Base-by-base conservation (phyloP, 345 rosid species). In the Acer negundo region DNA sequence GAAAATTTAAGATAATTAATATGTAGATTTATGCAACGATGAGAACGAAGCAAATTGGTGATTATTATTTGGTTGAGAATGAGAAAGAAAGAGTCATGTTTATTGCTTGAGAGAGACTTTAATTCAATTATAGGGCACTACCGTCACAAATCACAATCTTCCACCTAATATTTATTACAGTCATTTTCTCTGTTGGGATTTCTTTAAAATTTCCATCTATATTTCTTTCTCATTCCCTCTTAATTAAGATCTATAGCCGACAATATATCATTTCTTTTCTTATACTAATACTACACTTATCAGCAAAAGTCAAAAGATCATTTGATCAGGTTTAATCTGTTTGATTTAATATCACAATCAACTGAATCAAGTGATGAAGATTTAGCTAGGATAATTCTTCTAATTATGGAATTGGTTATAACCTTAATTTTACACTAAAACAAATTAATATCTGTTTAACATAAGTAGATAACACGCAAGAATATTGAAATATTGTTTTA, bases 111-210 rank as follows among this genome's bases (percentile, higher is more conserved):
- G 69, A 49, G 78, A 56, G 80, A 59, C 66, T 17, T 23, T 20
- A 44, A 53, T 77, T 62, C 72, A 67, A 79, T 75, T 56, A 15
- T 67, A 22, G 69, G 69, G 62, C 59, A 26, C 73, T 10, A 12
- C 56, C 56, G 1, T 40, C 61, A 55, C 38, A 35, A 4, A 2
- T 55, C 63, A 10, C 66, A 47, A 46, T 68, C 77, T 66, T 53
- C 62, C 83, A 67, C 65, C 80, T 61, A 23, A 68, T 31, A 28
- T 75, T 74, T 66, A 20, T 31, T 62, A 64, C 2, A 23, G 76
- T 71, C 70, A 8, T 59, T 70, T 75, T 65, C 77, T 78, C 15
- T 62, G 28, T 24, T 22, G 11, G 11, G 9, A 35, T 12, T 10
- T 24, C 20, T 35, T 26, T 31, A 1, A 44, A 44, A 44, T 9